Evolutionary conservation across 2,329 filamentous ascomycete genomes (phyloP), one percentile per base, ranked within the genome.

Genomic region (Claviceps quebecensis): DNA sequence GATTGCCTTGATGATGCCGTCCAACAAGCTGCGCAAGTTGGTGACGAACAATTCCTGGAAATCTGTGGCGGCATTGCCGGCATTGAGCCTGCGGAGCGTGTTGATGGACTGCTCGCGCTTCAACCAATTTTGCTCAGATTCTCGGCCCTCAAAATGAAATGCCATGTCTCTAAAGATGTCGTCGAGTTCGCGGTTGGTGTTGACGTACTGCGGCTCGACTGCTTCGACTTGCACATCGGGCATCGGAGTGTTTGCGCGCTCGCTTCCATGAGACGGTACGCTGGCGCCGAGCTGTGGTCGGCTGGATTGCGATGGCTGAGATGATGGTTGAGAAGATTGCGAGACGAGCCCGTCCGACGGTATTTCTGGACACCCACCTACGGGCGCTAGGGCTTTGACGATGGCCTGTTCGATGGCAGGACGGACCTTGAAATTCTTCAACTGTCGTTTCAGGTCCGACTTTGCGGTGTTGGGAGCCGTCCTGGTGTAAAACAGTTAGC

Each of bases 61-160:
- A 56, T 95, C 87, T 26, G 77, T 76, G 0, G 86, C 80, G 5
- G 84, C 86, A 64, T 97, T 97, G 52, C 91, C 91, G 54, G 84
- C 86, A 48, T 87, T 80, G 26, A 96, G 75, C 56, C 81, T 79
- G 49, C 91, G 81, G 47, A 97, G 69, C 57, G 86, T 90, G 7
- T 76, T 77, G 39, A 89, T 77, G 61, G 80, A 84, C 69, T 91
- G 86, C 65, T 97, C 91, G 64, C 91, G 78, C 58, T 84, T 83
- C 59, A 87, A 65, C 91, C 91, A 97, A 62, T 97, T 97, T 54
- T 86, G 81, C 63, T 97, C 91, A 0, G 85, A 81, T 69, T 97
- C 91, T 63, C 76, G 87, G 49, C 90, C 90, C 58, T 96, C 89
- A 56, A 96, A 96, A 63, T 77, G 77, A 50, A 75, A 75, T 36